Evolutionary conservation across 2,329 filamentous ascomycete species (phyloP), one percentile per base, ranked within the genome.

Genomic region (Alternaria dauci): DNA sequence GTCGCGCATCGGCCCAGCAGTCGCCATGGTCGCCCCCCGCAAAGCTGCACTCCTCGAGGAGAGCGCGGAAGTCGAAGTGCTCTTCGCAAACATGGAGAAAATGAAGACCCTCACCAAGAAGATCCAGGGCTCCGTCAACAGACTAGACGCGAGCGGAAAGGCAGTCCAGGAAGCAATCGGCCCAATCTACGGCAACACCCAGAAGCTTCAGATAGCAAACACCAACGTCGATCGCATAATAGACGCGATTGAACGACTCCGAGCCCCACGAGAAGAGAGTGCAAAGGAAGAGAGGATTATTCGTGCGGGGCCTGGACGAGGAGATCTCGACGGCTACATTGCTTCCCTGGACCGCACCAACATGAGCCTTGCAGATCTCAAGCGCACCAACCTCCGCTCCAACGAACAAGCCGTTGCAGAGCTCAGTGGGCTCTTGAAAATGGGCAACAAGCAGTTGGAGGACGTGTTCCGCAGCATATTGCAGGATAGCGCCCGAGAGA

Each of bases 61-160:
- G 80, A 87, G 86, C 74, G 88, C 88, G 7, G 88, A 90, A 78
- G 88, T 89, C 42, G 87, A 89, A 76, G 87, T 89, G 55, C 79
- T 90, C 25, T 86, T 86, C 67, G 87, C 88, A 57, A 88, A 88
- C 68, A 88, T 98, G 63, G 93, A 96, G 71, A 98, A 97, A 85
- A 96, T 96, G 70, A 91, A 93, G 61, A 88, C 93, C 74, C 86
- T 98, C 76, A 97, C 93, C 32, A 97, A 95, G 83, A 97, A 96
- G 83, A 97, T 99, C 57, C 91, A 96, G 79, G 90, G 91, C 28
- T 96, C 92, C 52, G 85, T 97, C 68, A 87, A 88, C 38, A 87
- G 94, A 57, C 84, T 99, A 34, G 93, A 98, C 71, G 88, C 90
- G 38, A 96, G 92, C 54, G 95, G 94, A 18, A 93, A 93, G 80